Base-by-base conservation (phyloP, 345 rosid species). In the Eucalyptus tenuipes region DNA sequence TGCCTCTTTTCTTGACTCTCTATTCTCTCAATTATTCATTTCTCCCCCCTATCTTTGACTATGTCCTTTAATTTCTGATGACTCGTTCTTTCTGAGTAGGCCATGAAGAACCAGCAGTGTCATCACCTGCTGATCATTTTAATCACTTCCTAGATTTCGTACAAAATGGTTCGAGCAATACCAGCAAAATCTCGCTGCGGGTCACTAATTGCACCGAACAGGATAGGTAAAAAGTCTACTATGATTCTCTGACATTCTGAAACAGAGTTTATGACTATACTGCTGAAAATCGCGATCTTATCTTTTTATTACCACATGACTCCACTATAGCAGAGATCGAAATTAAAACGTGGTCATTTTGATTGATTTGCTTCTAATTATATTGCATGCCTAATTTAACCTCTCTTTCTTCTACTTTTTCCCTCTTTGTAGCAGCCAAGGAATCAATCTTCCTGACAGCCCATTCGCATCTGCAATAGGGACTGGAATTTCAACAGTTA, bases 361-460 rank as follows among this genome's bases (percentile, higher is more conserved):
- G 82, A 37, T 75, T 40, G 47, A 40, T 37, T 75, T 75, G 45
- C 82, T 5, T 75, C 82, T 75, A 20, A 75, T 40, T 37, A 20
- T 18, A 18, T 40, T 20, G 82, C 47, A 40, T 75, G 82, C 20
- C 82, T 75, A 16, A 59, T 40, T 25, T 59, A 31, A 64, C 14
- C 59, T 27, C 20, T 49, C 24, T 31, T 14, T 31, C 10, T 42
- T 0, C 6, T 3, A 1, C 18, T 55, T 25, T 15, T 29, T 85
- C 31, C 7, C 31, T 33, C 40, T 50, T 81, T 37, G 87, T 84
- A 64, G 95, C 93, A 93, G 91, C 91, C 95, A 93, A 89, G 96
- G 94, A 89, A 87, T 93, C 49, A 91, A 95, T 88, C 96, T 96
- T 90, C 99, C 99, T 2, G 98, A 98, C 88, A 96, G 98, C 93